Base-by-base conservation (phyloP, 192 early-diverging fungal genomes). In the Martensiomyces pterosporus region DNA sequence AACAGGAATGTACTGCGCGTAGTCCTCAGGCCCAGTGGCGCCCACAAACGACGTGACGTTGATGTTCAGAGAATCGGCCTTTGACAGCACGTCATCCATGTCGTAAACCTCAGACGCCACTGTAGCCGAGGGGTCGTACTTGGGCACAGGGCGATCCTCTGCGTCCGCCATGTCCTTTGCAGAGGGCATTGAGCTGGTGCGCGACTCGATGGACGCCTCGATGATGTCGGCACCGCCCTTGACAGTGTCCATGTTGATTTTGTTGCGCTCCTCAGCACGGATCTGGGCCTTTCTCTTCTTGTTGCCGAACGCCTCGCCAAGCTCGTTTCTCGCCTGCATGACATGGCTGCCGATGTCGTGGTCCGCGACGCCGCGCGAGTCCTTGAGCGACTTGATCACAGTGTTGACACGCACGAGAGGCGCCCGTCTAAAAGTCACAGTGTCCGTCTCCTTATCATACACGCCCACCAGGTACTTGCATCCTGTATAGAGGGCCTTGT, bases 231-330 rank as follows among this genome's bases (percentile, higher is more conserved):
- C 84, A 14, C 82, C 82, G 32, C 64, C 77, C 39, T 80, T 57
- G 55, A 94, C 53, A 1, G 72, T 61, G 25, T 81, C 80, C 47
- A 85, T 84, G 23, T 90, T 82, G 49, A 96, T 85, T 47, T 82
- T 80, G 66, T 97, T 97, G 57, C 87, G 86, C 60, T 92, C 93
- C 44, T 80, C 67, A 15, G 87, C 84, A 13, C 79, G 79, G 49
- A 97, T 86, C 49, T 83, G 76, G 44, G 93, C 79, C 50, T 87
- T 84, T 39, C 80, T 68, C 77, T 94, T 94, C 75, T 90, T 89
- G 45, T 87, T 92, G 56, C 95, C 95, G 61, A 98, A 98, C 14
- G 87, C 82, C 60, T 92, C 81, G 49, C 94, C 94, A 40, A 98
- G 76, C 42, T 79, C 75, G 54, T 85, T 89, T 43, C 90, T 77